Conservation (phyloP, 164 flowering plant genomes). For the Nymphaea colorata region DNA sequence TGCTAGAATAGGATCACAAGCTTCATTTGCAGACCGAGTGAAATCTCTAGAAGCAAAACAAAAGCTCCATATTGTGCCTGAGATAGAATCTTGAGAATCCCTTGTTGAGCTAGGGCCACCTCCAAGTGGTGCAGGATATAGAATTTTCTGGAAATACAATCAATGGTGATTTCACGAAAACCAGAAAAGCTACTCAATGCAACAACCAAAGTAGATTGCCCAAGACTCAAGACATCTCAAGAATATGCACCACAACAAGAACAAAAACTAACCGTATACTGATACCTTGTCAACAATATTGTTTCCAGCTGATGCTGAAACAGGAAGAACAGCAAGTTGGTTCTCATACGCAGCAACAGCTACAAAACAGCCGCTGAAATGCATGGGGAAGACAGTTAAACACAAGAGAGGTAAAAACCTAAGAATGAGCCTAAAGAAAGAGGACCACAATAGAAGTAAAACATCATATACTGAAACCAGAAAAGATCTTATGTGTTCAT, state of each 20-base stretch:
- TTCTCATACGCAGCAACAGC: slow-evolving; percentile 88
- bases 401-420: slow-evolving; percentile 3
- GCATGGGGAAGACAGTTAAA: slow-evolving; percentile 2
- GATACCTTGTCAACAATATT: slow-evolving; percentile 66
- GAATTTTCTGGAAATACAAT: slow-evolving; percentile 42
- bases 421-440: too few species aligned
- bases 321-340: slow-evolving; percentile 57
- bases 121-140: slow-evolving; percentile 55
- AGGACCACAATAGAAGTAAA: too few species aligned
- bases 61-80: slow-evolving; percentile 97
- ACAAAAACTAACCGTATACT: too few species aligned
- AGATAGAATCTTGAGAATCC: slow-evolving; percentile 25
- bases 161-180: slow-evolving; percentile 12
- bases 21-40: slow-evolving; percentile 25
- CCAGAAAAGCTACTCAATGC: background rate
- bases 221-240: too few species aligned
- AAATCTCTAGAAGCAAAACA: slow-evolving; percentile 63
- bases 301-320: slow-evolving; percentile 41
- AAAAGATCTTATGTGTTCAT: too few species aligned
- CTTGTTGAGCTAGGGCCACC: slow-evolving; percentile 17
- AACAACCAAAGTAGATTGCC: too few species aligned
- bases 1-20: slow-evolving; percentile 56
- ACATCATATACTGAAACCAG: too few species aligned
- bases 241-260: too few species aligned
- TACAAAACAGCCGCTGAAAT: slow-evolving; percentile 62